Conservation (phyloP, 768 basidiomycete genomes). For the Udeniomyces megalosporus region DNA sequence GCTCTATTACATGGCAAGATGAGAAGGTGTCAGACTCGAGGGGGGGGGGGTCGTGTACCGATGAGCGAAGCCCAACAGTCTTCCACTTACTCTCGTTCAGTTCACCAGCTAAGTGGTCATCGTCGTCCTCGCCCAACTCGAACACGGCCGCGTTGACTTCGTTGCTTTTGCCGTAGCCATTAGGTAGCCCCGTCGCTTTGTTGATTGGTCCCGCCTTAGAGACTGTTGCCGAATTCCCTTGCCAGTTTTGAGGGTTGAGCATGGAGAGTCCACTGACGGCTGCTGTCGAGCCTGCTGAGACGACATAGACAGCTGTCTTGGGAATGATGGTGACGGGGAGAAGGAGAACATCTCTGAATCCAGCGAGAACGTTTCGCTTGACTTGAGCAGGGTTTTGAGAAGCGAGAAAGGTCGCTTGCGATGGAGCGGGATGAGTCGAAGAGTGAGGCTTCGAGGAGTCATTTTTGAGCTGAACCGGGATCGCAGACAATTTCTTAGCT, state of each 20-base stretch:
- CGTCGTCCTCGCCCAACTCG: constrained; percentile 18
- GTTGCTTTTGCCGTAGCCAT: neutral
- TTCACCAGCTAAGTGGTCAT: constrained; percentile 4
- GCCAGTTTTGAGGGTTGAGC: constrained; percentile 81
- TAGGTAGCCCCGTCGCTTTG: neutral
- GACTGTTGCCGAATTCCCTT: constrained; percentile 29
- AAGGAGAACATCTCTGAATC: constrained; percentile 75
- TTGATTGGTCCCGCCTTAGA: neutral
- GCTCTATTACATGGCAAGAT: neutral
- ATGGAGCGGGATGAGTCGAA: neutral
- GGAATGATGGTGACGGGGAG: constrained; percentile 95
- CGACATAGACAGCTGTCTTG: constrained; percentile 39
- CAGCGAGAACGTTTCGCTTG: constrained; percentile 81
- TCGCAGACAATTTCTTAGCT: neutral
- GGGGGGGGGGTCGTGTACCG: no score
- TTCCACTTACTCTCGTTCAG: neutral
- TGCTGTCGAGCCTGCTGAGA: constrained; percentile 54
- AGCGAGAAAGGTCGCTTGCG: constrained; percentile 48
- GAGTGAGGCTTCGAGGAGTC: constrained; percentile 4
- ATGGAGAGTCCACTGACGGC: constrained; percentile 73
- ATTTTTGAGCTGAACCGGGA: constrained; percentile 5
- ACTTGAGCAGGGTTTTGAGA: constrained; percentile 79
- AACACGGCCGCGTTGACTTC: constrained; percentile 12
- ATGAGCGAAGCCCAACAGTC: no score
- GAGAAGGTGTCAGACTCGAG: neutral